Percentiles rank a stretch among this genome's conserved stretches.
Evolutionary conservation across 1,284 basidiomycete genomes (phyloP).

Genomic region (Trametes versicolor): DNA sequence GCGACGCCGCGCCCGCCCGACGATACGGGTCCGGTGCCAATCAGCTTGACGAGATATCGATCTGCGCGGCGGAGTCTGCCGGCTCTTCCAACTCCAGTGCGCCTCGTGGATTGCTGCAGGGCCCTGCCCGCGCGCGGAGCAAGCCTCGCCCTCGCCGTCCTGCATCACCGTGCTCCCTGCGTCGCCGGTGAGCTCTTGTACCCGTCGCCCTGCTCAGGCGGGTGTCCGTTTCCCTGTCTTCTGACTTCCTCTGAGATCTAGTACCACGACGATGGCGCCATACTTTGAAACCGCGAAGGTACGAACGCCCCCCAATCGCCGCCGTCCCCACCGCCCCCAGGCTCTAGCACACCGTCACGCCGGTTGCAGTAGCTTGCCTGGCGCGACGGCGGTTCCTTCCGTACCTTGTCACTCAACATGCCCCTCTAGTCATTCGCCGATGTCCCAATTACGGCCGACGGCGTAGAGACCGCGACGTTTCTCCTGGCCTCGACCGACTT

Average conservation of each 20-base stretch:
- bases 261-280: constrained; percentile 59
- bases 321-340: constrained; percentile 17
- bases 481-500: constrained; percentile 92
- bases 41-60: constrained; percentile 36
- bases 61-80: constrained; percentile 34
- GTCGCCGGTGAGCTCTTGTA: not conserved
- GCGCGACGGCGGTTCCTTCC: constrained; percentile 15
- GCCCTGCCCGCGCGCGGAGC: too few relatives aligned
- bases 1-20: constrained; percentile 17
- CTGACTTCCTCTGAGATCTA: constrained; percentile 2
- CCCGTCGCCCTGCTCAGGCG: not conserved
- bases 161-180: constrained; percentile 7
- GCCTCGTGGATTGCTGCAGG: not conserved
- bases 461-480: constrained; percentile 88
- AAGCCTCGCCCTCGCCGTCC: constrained; percentile 15
- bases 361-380: constrained; percentile 31
- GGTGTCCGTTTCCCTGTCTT: constrained; percentile 7
- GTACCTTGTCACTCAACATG: constrained; percentile 19
- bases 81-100: not conserved
- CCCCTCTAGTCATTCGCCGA: constrained; percentile 83
- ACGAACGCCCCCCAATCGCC: constrained; percentile 35
- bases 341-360: constrained; percentile 20
- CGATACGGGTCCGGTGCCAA: constrained; percentile 25
- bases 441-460: constrained; percentile 78
- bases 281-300: constrained; percentile 89